Base-by-base conservation (phyloP, 1,284 basidiomycete species). In the Ceratobasidium sp. region DNA sequence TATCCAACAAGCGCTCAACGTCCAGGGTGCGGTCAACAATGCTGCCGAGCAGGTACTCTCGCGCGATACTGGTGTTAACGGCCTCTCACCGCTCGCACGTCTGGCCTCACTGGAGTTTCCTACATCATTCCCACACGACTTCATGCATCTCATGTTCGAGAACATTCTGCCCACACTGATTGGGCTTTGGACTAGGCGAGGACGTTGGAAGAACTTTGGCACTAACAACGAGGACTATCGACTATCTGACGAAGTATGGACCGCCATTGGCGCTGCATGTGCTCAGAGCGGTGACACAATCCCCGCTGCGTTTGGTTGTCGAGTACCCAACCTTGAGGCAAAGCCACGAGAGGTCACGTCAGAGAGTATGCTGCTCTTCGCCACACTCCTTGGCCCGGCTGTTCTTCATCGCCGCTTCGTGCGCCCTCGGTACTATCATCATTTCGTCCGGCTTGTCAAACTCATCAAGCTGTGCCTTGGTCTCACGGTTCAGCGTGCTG, bases 131-230 rank as follows among this genome's bases (percentile, higher is more conserved):
- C 86, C 85, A 0, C 84, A 83, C 73, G 85, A 88, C 76, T 87
- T 87, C 79, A 88, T 88, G 87, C 86, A 88, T 26, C 20, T 31
- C 68, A 81, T 87, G 0, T 81, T 86, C 42, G 81, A 81, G 56
- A 86, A 86, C 71, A 81, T 88, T 0, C 80, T 86, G 56, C 77
- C 65, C 79, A 0, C 0, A 4, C 37, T 71, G 17, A 42, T 71
- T 28, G 20, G 15, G 1, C 28, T 71, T 5, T 71, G 68, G 68
- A 81, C 84, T 0, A 88, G 86, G 84, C 85, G 83, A 0, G 84
- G 85, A 0, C 75, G 79, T 0, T 87, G 82, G 81, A 87, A 87
- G 75, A 83, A 78, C 13, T 81, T 86, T 3, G 81, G 85, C 35
- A 66, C 80, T 1, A 85, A 84, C 0, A 13, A n/a, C 0, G 83